phyloP scores from a whole-genome alignment of 1,284 basidiomycete genomes.

The Trichosporon ovoides region DNA sequence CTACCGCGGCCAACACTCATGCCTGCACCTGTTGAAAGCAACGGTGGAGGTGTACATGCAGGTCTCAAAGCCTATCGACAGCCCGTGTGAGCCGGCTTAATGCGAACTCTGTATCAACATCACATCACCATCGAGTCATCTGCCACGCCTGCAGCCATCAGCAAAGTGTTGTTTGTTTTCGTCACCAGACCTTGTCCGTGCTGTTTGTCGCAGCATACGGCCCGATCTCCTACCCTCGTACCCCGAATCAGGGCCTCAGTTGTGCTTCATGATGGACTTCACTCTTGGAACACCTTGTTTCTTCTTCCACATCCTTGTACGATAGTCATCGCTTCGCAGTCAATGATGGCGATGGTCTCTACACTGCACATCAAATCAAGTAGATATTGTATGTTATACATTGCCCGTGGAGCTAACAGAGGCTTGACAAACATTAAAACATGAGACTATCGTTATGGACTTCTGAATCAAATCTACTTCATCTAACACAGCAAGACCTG shows the following conservation, averaged over 20 bases:
- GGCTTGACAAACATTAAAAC: not conserved
- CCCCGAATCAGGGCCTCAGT: no score
- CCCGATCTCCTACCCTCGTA: no score
- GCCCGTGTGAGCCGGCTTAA: not conserved
- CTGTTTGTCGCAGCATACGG: not conserved
- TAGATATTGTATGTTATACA: not conserved
- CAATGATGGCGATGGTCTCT: no score
- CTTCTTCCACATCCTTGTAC: not conserved
- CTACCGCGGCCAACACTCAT: conserved; percentile 10
- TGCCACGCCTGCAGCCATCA: not conserved
- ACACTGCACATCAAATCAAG: not conserved
- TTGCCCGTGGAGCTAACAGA: not conserved
- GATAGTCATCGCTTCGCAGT: not conserved
- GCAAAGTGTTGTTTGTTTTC: not conserved
- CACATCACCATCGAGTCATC: not conserved
- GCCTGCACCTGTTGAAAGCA: not conserved
- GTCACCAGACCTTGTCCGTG: not conserved
- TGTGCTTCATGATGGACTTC: not conserved
- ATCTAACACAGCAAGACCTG: conserved; percentile 31
- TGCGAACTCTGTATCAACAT: not conserved
- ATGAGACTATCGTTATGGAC: not conserved
- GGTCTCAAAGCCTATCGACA: not conserved
- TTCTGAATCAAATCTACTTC: not conserved
- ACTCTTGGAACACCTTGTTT: not conserved
- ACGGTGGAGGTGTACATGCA: no score